Conservation (phyloP, 2,329 filamentous ascomycete genomes). For the Zymoseptoria crescenta region DNA sequence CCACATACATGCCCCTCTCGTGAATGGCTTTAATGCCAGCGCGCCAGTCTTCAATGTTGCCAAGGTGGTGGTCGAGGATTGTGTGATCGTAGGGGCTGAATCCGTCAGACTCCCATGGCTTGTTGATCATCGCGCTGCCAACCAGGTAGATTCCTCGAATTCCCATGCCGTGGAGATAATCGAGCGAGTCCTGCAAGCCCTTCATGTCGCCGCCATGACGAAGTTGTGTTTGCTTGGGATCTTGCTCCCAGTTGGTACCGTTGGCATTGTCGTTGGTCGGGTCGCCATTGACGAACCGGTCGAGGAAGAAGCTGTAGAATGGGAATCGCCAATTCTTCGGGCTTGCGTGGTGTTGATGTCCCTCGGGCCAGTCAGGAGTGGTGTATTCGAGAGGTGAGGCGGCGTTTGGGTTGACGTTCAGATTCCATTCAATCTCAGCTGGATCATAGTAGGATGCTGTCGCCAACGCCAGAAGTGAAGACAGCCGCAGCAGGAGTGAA, state of each 20-base stretch:
- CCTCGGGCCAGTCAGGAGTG: constrained; percentile 36
- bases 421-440: constrained; percentile 47
- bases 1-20: constrained; percentile 54
- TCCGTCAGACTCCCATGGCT: constrained; percentile 55
- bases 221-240: constrained; percentile 53
- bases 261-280: constrained; percentile 58
- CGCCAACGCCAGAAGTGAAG: constrained; percentile 14
- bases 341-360: constrained; percentile 43
- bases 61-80: constrained; percentile 55
- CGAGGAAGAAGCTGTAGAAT: constrained; percentile 57
- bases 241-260: constrained; percentile 53
- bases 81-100: constrained; percentile 53
- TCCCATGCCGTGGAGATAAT: constrained; percentile 58
- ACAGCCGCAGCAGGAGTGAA: constrained; percentile 17
- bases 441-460: constrained; percentile 40
- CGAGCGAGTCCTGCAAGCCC: constrained; percentile 52
- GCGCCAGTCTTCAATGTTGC: constrained; percentile 52
- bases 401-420: constrained; percentile 54
- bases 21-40: constrained; percentile 54
- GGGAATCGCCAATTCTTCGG: constrained; percentile 58
- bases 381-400: constrained; percentile 50
- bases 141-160: constrained; percentile 55
- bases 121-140: constrained; percentile 56
- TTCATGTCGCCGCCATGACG: constrained; percentile 55
- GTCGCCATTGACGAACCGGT: constrained; percentile 58